Percentiles rank a stretch among this genome's conserved stretches.
Evolutionary conservation across 441 rosid genomes (phyloP).

Genomic region (Flueggea neowawraea): DNA sequence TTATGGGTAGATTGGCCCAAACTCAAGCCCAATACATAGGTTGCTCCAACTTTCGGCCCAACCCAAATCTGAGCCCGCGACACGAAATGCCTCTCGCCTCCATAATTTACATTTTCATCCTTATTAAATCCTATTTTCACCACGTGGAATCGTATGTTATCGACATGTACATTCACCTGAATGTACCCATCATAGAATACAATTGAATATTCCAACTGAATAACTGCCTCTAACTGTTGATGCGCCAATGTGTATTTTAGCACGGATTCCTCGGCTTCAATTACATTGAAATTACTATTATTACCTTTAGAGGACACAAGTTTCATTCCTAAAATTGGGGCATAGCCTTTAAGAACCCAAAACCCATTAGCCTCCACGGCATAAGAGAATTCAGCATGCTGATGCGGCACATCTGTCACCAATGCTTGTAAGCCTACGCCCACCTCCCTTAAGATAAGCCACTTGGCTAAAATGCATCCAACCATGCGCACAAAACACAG

Average conservation of each 20-base stretch:
- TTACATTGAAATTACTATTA: too few relatives aligned
- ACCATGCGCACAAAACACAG: conserved; percentile 68
- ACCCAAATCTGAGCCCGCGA: conserved; percentile 69
- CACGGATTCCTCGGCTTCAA: too few relatives aligned
- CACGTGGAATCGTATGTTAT: conserved; percentile 70
- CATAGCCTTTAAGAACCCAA: conserved; percentile 71
- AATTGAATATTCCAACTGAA: conserved; percentile 69
- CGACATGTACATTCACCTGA: too few relatives aligned
- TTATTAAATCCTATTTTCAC: conserved; percentile 51
- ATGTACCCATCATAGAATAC: conserved; percentile 50
- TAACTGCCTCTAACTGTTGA: too few relatives aligned
- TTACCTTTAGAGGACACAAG: too few relatives aligned
- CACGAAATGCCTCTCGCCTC: conserved; percentile 57
- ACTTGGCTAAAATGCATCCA: conserved; percentile 71
- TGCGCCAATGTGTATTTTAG: too few relatives aligned
- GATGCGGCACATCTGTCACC: conserved; percentile 25
- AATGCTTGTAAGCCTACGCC: too few relatives aligned
- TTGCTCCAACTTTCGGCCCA: conserved; percentile 81
- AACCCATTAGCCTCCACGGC: conserved; percentile 77
- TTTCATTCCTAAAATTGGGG: too few relatives aligned
- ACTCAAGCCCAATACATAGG: conserved; percentile 50
- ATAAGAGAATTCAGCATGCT: conserved; percentile 45
- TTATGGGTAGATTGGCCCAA: too few relatives aligned
- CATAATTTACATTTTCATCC: conserved; percentile 27
- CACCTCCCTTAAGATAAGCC: conserved; percentile 63